A percentile compares a stretch with the other conserved stretches of the same genome.
These are phyloP conservation scores for Populus hybrid DNA, from an alignment of 441 rosid genomes.

Conservation along the genomic window DNA sequence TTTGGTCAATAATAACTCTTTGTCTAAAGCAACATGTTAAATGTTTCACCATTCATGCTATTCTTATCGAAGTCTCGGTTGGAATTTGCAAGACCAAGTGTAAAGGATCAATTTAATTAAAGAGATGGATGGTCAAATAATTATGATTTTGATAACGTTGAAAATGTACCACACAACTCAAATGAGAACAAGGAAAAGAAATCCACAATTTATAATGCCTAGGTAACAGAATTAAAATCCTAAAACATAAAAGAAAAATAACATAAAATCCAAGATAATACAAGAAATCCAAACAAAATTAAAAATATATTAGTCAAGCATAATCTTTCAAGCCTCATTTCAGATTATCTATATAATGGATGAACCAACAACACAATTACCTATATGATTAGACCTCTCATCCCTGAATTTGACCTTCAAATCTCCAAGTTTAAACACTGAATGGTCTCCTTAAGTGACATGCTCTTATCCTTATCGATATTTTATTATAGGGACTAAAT, in stretches of 20 bases:
- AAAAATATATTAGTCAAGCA: no score
- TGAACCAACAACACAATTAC: no score
- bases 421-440: no score
- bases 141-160: not conserved
- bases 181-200: not conserved
- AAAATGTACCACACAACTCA: not conserved
- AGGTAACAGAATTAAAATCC: no score
- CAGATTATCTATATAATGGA: no score
- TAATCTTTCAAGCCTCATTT: not conserved
- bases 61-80: not conserved
- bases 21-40: not conserved
- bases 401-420: not conserved
- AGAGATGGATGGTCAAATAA: no score
- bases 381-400: not conserved
- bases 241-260: no score
- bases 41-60: not conserved
- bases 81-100: not conserved
- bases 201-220: not conserved
- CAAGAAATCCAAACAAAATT: no score
- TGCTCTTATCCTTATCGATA: not conserved
- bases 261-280: no score
- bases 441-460: not conserved
- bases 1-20: not conserved
- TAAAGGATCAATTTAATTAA: no score
- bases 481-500: not conserved